phyloP scores from a whole-genome alignment of 139 green algal species.

The Gonium pectorale region DNA sequence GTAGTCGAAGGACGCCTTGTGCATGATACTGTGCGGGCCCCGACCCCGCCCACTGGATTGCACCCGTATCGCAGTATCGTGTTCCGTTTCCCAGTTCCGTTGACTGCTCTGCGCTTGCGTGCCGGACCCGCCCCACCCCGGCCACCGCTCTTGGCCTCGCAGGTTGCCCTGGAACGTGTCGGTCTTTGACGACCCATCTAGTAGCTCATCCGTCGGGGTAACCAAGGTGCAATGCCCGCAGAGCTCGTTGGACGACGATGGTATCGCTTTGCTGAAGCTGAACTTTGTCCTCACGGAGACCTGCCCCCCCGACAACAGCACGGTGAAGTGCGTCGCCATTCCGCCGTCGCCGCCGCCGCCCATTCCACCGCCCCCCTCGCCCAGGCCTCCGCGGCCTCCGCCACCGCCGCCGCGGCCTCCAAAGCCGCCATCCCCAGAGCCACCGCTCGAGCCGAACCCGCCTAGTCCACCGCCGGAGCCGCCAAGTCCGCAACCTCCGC shows the following conservation, averaged over 20 bases:
- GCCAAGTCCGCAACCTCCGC: background rate
- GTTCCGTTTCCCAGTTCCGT: too few relatives aligned
- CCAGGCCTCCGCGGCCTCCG: background rate
- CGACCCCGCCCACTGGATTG: too few relatives aligned
- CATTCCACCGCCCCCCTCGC: background rate
- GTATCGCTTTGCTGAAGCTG: background rate
- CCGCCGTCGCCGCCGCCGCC: slow-evolving; percentile 22
- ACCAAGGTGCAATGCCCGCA: background rate
- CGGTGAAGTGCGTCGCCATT: background rate
- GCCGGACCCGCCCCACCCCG: too few relatives aligned
- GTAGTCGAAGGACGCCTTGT: too few relatives aligned
- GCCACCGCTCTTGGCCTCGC: background rate
- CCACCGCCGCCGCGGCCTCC: background rate
- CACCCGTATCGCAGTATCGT: too few relatives aligned
- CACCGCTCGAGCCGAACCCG: too few relatives aligned
- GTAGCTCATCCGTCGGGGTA: background rate
- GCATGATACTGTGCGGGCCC: too few relatives aligned
- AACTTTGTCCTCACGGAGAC: background rate
- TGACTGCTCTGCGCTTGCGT: too few relatives aligned
- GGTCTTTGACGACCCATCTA: background rate
- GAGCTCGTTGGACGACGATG: background rate
- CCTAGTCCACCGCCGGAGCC: too few relatives aligned
- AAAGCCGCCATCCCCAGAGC: too few relatives aligned
- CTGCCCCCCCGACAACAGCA: background rate
- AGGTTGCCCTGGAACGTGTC: background rate